Base-by-base conservation (phyloP, 805 yeast genomes). In the Ogataea salicorniae region DNA sequence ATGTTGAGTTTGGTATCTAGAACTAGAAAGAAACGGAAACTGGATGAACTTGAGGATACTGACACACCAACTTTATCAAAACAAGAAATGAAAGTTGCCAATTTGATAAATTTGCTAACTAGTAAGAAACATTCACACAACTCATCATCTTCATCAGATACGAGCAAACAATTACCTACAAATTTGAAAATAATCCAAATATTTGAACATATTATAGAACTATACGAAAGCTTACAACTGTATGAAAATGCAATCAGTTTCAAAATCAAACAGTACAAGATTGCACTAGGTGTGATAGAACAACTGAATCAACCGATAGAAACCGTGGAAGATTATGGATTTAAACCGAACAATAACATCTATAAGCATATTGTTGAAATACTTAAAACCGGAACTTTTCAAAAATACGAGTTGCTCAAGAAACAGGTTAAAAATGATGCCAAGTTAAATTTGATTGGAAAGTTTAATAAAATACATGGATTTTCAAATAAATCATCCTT, bases 281-380 rank as follows among this genome's bases (percentile, higher is more conserved):
- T 64, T 17, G 83, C 83, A 0, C 65, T 76, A 26, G 60, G 64
- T 3, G 58, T 73, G 0, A 56, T 73, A 20, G 60, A 64, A 37
- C 56, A 61, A 0, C 41, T 54, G 6, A 49, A 55, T 4, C 50
- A 47, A 5, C 66, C 64, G 2, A 61, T 80, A 5, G 56, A 46
- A 1, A 65, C 70, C 1, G 66, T 63, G 0, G 50, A 57, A 2
- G 71, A 77, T 38, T 79, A 81, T 2, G 56, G 58, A 41, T 55
- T 74, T 18, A 72, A 74, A 1, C 55, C 77, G 16, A 78, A 80
- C 1, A 54, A 63, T 11, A 58, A 65, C 2, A 66, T 76, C 34
- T 73, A 75, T 0, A 46, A 45, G 2, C 75, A 77, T 55, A 69
- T 79, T 22, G 76, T 71, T 38, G 80, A 76, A 52, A 71, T 76